Conservation (phyloP, 1,284 basidiomycete genomes). For the Sporisorium scitamineum region DNA sequence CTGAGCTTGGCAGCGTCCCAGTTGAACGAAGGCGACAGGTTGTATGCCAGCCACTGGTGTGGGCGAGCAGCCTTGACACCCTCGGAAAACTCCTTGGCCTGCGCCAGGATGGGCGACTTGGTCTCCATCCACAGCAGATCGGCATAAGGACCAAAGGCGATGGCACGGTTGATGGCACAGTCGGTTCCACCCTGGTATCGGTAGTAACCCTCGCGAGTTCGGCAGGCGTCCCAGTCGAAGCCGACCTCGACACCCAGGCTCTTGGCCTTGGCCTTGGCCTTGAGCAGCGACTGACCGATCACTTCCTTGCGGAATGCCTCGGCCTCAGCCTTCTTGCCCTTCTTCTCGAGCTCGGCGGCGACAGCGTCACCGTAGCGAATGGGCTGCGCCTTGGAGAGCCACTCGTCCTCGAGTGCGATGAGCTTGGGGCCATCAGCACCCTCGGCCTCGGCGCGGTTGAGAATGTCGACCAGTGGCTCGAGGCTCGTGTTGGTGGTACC, state of each 20-base stretch:
- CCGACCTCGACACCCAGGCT: conserved; percentile 79
- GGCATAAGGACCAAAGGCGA: conserved; percentile 92
- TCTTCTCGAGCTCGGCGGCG: conserved; percentile 78
- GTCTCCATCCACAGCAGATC: conserved; percentile 84
- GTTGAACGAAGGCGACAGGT: conserved; percentile 70
- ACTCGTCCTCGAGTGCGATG: conserved; percentile 88
- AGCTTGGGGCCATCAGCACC: conserved; percentile 84
- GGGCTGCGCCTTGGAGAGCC: conserved; percentile 82
- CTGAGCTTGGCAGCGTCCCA: conserved; percentile 77
- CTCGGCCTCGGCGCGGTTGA: conserved; percentile 83
- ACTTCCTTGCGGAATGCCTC: conserved; percentile 77
- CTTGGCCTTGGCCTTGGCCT: conserved; percentile 82
- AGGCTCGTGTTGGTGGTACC: conserved; percentile 83
- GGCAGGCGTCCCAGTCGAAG: conserved; percentile 95
- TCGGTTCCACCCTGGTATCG: conserved; percentile 96
- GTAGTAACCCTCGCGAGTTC: conserved; percentile 95
- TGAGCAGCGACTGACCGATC: conserved; percentile 77
- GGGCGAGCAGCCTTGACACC: conserved; percentile 64
- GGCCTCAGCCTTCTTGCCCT: conserved; percentile 72
- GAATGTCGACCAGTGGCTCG: conserved; percentile 80
- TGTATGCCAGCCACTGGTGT: conserved; percentile 69
- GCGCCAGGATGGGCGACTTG: conserved; percentile 91
- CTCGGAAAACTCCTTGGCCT: conserved; percentile 90
- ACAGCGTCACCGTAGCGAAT: conserved; percentile 83
- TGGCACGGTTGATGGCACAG: conserved; percentile 90